Evolutionary conservation across 2,329 filamentous ascomycete species (phyloP), one percentile per base, ranked within the genome.

Genomic region (Verticillium isaacii): DNA sequence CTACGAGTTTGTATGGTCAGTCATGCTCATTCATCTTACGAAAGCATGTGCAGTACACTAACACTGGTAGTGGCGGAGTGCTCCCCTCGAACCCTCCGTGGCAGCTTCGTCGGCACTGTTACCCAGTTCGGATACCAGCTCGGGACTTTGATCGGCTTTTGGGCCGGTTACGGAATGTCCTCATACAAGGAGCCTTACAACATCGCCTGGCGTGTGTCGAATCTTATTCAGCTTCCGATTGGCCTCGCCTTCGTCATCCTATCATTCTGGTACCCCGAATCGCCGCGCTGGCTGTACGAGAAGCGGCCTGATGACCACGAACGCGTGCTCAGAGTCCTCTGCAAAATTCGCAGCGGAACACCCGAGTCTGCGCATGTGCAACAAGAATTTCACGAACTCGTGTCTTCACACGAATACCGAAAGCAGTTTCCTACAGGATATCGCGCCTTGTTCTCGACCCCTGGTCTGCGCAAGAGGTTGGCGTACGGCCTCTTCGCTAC

Each of bases 61-160:
- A 36, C 34, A 9, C 34, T 36, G 6, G 36, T 45, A 60, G 59
- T 78, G 8, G 75, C 76, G 2, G 76, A 78, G 68, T 77, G 75
- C 62, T 69, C 76, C 0, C 76, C 76, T n/a, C 69, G 69, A 19
- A 68, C 68, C 32, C 70, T 78, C 1, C 71, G 76, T 34, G 76
- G 77, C 3, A 73, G 70, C 39, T 78, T 78, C 61, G 75, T 78
- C 12, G 74, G 73, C 7, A 75, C 73, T 1, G 72, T 77, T 12
- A 69, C 73, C 2, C 77, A 79, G 66, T 77, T 79, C 57, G 75
- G 76, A 19, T 78, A 78, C 61, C 76, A 78, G 61, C 68, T 80
- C 0, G 77, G 77, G 9, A 77, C 75, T 0, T 69, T 79, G 6
- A 78, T 79, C 23, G 75, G 77, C 5, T 80, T 78, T 65, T 79